Base-by-base conservation (phyloP, 2,329 filamentous ascomycete genomes). In the Trichoderma oligosporum region DNA sequence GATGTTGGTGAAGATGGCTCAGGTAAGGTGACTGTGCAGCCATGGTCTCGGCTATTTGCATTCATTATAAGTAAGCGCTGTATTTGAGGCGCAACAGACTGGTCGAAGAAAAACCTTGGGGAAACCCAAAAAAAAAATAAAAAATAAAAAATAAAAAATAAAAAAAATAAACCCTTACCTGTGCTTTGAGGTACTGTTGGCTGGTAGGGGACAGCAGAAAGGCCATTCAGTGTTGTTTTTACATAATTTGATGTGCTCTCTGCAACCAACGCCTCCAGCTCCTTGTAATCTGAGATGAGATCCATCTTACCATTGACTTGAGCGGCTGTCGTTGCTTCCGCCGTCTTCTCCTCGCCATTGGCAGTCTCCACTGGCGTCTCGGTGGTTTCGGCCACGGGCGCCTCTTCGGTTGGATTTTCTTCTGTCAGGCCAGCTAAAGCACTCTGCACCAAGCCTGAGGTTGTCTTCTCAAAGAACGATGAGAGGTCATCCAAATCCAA, bases 201-300 rank as follows among this genome's bases (percentile, higher is more conserved):
- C 52, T 75, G 74, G 47, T 76, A 76, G 0, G 74, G 72, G 29
- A 73, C 69, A 18, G 74, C 74, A 2, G 75, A 76, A 11, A 77
- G 61, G 22, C 72, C 74, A 59, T 75, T 70, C 7, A 77, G 64
- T 3, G 75, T 77, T 4, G 71, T 77, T 57, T 73, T 73, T 38
- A 77, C 75, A 52, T 77, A 77, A 56, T 76, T 73, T 8, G 72
- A 73, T 0, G 74, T 77, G 60, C 74, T 76, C 61, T 76, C 73
- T 0, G 73, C 74, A 9, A 77, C 74, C 20, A 76, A 64, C 7
- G 74, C 74, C 59, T 75, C 71, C 5, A 77, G 65, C 39, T 76
- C 74, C 59, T 76, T 73, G 49, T 74, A 74, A 56, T 77, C 73
- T 7, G 69, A 73, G 59, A 67, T 68, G 38, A 68, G 54, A 38